Evolutionary conservation across 2,329 filamentous ascomycete species (phyloP).

Genomic region (Trichoderma sp.): DNA sequence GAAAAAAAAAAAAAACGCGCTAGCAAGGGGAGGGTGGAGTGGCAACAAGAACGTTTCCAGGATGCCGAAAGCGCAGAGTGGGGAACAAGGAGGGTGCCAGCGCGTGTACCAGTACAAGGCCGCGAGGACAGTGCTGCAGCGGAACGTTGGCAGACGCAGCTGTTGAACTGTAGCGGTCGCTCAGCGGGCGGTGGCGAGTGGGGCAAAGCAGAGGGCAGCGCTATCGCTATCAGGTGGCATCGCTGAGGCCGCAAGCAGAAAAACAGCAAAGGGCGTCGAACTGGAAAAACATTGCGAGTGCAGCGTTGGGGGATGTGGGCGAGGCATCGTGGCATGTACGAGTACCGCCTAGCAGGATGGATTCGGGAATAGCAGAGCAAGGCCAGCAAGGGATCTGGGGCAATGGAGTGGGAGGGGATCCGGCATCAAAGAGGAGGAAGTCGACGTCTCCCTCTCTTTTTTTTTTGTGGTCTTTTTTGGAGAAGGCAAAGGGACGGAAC

Average conservation of each 20-base stretch:
- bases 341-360: conserved; percentile 22
- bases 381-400: conserved; percentile 23
- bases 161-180: not conserved
- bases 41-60: conserved; percentile 22
- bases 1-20: not conserved
- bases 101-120: conserved; percentile 9
- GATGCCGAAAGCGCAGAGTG: conserved; percentile 31
- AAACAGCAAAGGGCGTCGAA: not conserved
- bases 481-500: conserved; percentile 13
- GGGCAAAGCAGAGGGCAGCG: conserved; percentile 31
- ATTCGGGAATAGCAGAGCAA: conserved; percentile 4
- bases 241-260: conserved; percentile 35
- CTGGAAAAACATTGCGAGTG: conserved; percentile 16
- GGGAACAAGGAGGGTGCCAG: conserved; percentile 26
- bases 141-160: conserved; percentile 28
- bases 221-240: conserved; percentile 15
- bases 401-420: conserved; percentile 24
- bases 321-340: not conserved
- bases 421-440: conserved; percentile 8
- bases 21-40: conserved; percentile 30
- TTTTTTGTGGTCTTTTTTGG: conserved; percentile 24
- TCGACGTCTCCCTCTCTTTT: not conserved
- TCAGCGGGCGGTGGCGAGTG: conserved; percentile 33
- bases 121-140: conserved; percentile 25
- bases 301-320: not conserved